phyloP scores from a whole-genome alignment of 108 stramenopile genomes.

The Pseudonitzschia pungens region DNA sequence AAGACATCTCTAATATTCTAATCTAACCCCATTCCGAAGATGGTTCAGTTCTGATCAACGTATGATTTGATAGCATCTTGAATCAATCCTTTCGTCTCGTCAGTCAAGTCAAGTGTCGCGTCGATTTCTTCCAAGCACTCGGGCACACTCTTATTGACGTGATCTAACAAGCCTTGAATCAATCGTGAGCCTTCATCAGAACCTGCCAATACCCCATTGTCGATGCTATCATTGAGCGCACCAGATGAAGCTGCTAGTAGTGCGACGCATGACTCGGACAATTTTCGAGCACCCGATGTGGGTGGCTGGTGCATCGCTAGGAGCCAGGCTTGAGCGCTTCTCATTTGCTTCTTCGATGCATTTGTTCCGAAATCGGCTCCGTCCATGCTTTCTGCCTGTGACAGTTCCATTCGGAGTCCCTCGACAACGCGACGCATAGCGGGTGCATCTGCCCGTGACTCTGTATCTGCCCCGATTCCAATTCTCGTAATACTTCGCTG shows the following conservation, averaged over 20 bases:
- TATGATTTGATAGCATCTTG: constrained; percentile 58
- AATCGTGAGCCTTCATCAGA: constrained; percentile 51
- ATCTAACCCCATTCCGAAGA: not conserved
- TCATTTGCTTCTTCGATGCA: constrained; percentile 57
- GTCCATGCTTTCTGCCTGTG: constrained; percentile 73
- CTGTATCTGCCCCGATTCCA: constrained; percentile 87
- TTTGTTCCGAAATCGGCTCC: constrained; percentile 40
- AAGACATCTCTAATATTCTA: not conserved
- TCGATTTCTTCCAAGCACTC: constrained; percentile 62
- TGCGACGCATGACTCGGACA: constrained; percentile 68
- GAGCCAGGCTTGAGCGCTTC: constrained; percentile 58
- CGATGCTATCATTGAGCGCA: constrained; percentile 57
- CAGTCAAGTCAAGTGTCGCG: constrained; percentile 56
- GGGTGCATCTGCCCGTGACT: constrained; percentile 84
- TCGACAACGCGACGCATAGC: constrained; percentile 79
- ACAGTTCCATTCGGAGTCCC: constrained; percentile 76
- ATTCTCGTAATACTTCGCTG: constrained; percentile 82
- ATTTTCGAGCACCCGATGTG: constrained; percentile 38
- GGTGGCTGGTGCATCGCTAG: constrained; percentile 85
- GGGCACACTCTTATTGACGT: constrained; percentile 48
- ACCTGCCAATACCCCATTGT: constrained; percentile 56
- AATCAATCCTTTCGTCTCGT: constrained; percentile 39
- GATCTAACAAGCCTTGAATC: constrained; percentile 49
- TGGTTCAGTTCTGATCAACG: constrained; percentile 28
- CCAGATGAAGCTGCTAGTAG: constrained; percentile 79